These are phyloP conservation scores for Cordyceps cateniannulata DNA, from an alignment of 2,329 filamentous ascomycete species.

Conservation along the genomic window DNA sequence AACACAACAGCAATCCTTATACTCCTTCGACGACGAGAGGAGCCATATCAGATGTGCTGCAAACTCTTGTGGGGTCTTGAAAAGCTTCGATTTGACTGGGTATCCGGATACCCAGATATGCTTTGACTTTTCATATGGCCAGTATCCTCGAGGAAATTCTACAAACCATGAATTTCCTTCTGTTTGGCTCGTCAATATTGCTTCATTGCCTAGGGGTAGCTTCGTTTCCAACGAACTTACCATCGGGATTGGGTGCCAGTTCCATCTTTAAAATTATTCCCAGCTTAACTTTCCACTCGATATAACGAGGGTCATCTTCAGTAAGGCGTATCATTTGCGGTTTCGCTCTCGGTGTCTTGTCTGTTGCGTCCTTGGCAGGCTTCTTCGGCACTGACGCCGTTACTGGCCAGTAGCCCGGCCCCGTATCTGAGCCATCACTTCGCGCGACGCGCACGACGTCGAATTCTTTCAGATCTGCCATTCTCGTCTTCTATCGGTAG, in stretches of 20 bases:
- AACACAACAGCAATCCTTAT: conserved; percentile 44
- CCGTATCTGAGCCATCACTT: conserved; percentile 40
- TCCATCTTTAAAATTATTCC: conserved; percentile 41
- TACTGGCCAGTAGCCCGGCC: conserved; percentile 38
- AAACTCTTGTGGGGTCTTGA: conserved; percentile 48
- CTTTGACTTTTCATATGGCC: conserved; percentile 41
- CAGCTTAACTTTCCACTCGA: conserved; percentile 39
- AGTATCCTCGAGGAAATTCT: conserved; percentile 39
- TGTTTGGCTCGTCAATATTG: conserved; percentile 16
- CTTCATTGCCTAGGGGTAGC: not conserved
- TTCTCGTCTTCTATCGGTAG: conserved; percentile 12
- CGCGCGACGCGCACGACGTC: conserved; percentile 36
- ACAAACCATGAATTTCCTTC: conserved; percentile 39
- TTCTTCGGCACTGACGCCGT: conserved; percentile 28
- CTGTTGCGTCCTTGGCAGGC: conserved; percentile 28
- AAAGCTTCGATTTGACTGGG: conserved; percentile 41
- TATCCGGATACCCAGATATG: conserved; percentile 45
- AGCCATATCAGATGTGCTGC: conserved; percentile 47
- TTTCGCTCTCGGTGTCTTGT: conserved; percentile 33
- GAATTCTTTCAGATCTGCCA: conserved; percentile 33
- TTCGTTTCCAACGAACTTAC: conserved; percentile 19
- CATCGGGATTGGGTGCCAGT: conserved; percentile 33
- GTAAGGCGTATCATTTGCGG: conserved; percentile 37
- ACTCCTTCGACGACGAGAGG: conserved; percentile 39
- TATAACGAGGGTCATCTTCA: conserved; percentile 37